Evolutionary conservation across 1,284 basidiomycete species (phyloP).

Genomic region (Vanrija sp.): DNA sequence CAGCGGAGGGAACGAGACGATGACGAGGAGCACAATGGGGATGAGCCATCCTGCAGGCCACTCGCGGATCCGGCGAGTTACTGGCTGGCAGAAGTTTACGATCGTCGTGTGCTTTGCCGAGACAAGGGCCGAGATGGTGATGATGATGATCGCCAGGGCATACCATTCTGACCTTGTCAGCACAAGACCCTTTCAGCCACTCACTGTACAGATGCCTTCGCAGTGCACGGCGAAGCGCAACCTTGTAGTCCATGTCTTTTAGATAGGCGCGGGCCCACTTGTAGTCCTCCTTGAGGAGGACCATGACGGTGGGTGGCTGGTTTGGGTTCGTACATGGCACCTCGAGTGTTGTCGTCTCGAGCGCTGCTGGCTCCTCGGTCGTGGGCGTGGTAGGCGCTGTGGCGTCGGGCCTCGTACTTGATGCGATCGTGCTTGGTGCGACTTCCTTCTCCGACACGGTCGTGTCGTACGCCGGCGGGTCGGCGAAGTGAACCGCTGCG

Average conservation of each 20-base stretch:
- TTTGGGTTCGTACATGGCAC: too few species aligned
- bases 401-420: not conserved
- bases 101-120: slow-evolving; percentile 37
- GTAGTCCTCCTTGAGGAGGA: slow-evolving; percentile 26
- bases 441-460: not conserved
- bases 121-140: slow-evolving; percentile 33
- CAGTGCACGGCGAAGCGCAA: slow-evolving; percentile 18
- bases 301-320: slow-evolving; percentile 5
- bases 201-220: slow-evolving; percentile 32
- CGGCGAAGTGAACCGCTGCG: not conserved
- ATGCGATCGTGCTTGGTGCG: not conserved
- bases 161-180: slow-evolving; percentile 40
- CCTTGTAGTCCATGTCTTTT: slow-evolving; percentile 28
- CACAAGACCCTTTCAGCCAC: slow-evolving; percentile 2
- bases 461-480: slow-evolving; percentile 1
- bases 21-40: slow-evolving; percentile 32
- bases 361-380: not conserved
- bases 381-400: not conserved
- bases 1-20: slow-evolving; percentile 37
- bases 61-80: slow-evolving; percentile 25
- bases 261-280: slow-evolving; percentile 21
- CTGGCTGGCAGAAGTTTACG: slow-evolving; percentile 34
- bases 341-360: too few species aligned
- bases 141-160: slow-evolving; percentile 29
- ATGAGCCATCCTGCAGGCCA: slow-evolving; percentile 46